A percentile compares a stretch with the other conserved stretches of the same genome.
These are phyloP conservation scores for Aspergillus bridgeri DNA, from an alignment of 495 filamentous ascomycete genomes.

Conservation along the genomic window DNA sequence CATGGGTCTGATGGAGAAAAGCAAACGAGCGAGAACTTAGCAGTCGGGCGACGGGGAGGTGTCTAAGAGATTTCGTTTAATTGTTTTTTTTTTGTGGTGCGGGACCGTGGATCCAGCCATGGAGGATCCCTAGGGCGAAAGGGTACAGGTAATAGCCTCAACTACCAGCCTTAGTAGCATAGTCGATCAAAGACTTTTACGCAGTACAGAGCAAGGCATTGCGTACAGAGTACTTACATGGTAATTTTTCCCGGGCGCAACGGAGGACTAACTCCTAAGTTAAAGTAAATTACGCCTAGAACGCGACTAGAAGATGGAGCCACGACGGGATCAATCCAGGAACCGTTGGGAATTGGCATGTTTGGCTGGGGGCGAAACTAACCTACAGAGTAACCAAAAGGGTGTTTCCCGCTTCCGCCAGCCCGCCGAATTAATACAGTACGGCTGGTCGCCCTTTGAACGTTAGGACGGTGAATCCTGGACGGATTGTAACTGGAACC, in stretches of 20 bases:
- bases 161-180: background rate
- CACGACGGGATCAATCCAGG: background rate
- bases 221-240: background rate
- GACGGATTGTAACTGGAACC: background rate
- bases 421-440: background rate
- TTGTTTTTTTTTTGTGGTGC: background rate
- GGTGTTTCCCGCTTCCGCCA: background rate
- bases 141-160: background rate
- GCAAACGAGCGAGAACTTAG: constrained; percentile 4
- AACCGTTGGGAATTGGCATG: background rate
- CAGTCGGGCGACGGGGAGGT: background rate
- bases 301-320: background rate
- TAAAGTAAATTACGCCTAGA: background rate
- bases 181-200: background rate
- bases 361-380: background rate
- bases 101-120: background rate
- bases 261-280: too few species aligned
- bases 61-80: background rate
- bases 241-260: background rate
- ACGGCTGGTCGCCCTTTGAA: background rate
- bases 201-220: too few species aligned
- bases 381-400: too few species aligned
- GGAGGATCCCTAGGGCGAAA: background rate
- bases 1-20: constrained; percentile 20
- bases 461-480: background rate